Base-by-base conservation (phyloP, 2,329 filamentous ascomycete genomes). In the Calonectria henricotiae region DNA sequence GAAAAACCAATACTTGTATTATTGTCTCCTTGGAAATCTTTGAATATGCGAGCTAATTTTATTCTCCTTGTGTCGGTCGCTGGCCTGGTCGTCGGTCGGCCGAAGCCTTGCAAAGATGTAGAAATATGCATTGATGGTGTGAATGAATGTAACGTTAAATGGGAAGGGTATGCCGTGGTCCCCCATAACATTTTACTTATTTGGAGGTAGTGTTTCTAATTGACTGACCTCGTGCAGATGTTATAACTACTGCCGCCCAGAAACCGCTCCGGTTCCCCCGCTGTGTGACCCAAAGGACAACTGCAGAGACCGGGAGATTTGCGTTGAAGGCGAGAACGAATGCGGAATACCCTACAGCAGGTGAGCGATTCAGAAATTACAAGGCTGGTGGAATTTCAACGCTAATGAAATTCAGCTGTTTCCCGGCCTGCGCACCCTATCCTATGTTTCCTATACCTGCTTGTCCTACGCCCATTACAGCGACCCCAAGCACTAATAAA, bases 91-190 rank as follows among this genome's bases (percentile, higher is more conserved):
- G 13, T 37, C 7, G 74, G 71, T 3, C 55, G 49, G 20, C 69
- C 73, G 2, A 44, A 47, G 27, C 55, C 55, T 62, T 39, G n/a
- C 39, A 23, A 25, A 20, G 25, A 37, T 75, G 67, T 35, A 23
- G 61, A 44, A 58, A 65, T 80, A 25, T 82, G 81, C 58, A 43
- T 81, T 39, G 74, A 80, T 7, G 76, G 63, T 30, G 67, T 79
- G 8, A 79, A 77, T 54, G 72, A 77, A 0, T 82, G 80, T 49
- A 75, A 75, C 17, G 17, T 71, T 5, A 43, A 20, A 8, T 82
- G 71, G 37, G 79, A 79, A 78, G 75, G 70, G 80, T 81, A 71
- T 73, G 74, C 41, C 0, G 37, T 3, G 1, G 5, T 13, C 39
- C 15, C 9, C 20, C 32, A 25, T 17, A 55, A 25, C 47, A 46